These are phyloP conservation scores for Letharia lupina DNA, from an alignment of 495 filamentous ascomycete species.

Conservation along the genomic window DNA sequence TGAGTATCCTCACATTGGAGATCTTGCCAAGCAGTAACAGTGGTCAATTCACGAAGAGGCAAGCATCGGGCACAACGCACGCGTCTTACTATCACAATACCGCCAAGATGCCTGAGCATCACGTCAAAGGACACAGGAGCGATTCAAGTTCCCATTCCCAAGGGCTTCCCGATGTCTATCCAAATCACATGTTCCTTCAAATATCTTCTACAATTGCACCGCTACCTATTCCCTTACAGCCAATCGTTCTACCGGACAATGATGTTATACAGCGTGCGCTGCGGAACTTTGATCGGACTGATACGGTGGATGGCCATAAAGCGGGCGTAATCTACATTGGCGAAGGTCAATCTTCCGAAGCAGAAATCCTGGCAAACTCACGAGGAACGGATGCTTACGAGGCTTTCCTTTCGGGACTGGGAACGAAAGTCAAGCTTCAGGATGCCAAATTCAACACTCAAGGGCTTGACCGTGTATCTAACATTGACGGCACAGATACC, in stretches of 20 bases:
- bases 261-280: conserved; percentile 70
- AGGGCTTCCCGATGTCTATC: conserved; percentile 48
- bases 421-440: conserved; percentile 68
- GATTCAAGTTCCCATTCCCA: conserved; percentile 36
- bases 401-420: conserved; percentile 70
- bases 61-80: conserved; percentile 77
- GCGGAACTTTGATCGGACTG: conserved; percentile 71
- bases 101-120: conserved; percentile 57
- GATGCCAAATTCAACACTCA: conserved; percentile 86
- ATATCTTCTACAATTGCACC: conserved; percentile 56
- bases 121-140: conserved; percentile 46
- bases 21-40: conserved; percentile 65
- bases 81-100: conserved; percentile 66
- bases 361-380: conserved; percentile 76
- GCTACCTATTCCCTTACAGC: conserved; percentile 57
- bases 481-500: conserved; percentile 75
- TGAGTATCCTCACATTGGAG: conserved; percentile 80
- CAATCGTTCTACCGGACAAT: conserved; percentile 75
- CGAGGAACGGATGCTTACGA: conserved; percentile 78
- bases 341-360: conserved; percentile 69
- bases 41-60: conserved; percentile 71
- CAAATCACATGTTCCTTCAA: conserved; percentile 79
- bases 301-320: conserved; percentile 91
- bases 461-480: conserved; percentile 67
- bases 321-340: conserved; percentile 90